phyloP scores from a whole-genome alignment of 208 protist genomes.

The Trypanosoma rangeli region DNA sequence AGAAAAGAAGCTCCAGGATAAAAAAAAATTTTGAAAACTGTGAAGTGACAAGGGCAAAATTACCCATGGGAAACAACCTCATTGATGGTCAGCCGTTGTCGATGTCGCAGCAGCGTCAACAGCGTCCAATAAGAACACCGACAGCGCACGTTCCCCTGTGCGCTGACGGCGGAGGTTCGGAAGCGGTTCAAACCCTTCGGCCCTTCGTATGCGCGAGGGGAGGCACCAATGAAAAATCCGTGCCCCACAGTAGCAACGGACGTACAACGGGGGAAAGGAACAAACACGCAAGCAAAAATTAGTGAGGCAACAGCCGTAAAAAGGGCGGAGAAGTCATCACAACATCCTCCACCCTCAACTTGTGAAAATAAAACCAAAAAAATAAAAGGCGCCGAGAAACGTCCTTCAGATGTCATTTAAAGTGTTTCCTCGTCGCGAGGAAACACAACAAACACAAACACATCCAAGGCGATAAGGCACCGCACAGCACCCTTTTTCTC shows the following conservation, averaged over 20 bases:
- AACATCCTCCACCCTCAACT: not conserved
- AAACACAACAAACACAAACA: conserved; percentile 7
- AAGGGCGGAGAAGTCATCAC: not conserved
- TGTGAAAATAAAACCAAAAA: conserved; percentile 7
- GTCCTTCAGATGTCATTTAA: not conserved
- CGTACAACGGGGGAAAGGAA: conserved; percentile 8
- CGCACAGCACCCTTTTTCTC: no score
- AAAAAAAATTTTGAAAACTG: not conserved
- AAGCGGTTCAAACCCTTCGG: no score
- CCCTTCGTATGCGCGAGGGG: no score
- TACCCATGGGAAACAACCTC: not conserved
- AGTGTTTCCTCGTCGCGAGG: not conserved
- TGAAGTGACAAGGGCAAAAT: not conserved
- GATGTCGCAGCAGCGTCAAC: no score
- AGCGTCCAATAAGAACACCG: no score
- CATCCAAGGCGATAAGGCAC: not conserved
- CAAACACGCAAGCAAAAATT: conserved; percentile 21
- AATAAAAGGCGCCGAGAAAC: conserved; percentile 6
- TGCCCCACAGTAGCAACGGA: conserved; percentile 8
- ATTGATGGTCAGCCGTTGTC: no score
- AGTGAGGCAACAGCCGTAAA: not conserved
- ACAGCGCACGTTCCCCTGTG: no score
- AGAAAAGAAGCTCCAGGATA: not conserved
- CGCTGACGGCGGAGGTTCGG: no score
- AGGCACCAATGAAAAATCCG: no score